Conservation (phyloP, 352 stramenopile species). For the Phytophthora multivora region DNA sequence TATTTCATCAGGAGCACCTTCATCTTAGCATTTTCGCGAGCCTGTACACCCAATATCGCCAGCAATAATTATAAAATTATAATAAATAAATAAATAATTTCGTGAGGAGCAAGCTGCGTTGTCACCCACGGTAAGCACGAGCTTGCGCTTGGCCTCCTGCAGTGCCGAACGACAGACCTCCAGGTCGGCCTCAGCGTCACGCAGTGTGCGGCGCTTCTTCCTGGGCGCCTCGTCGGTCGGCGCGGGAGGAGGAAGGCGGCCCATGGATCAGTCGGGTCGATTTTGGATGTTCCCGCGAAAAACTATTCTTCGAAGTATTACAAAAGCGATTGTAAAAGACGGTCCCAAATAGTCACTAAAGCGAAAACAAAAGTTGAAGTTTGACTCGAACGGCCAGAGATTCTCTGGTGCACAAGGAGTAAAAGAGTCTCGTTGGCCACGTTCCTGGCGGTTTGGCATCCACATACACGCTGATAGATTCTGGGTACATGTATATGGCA, state of each 20-base stretch:
- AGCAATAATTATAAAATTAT: too few relatives aligned
- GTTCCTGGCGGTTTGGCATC: too few relatives aligned
- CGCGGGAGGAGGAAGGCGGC: conserved; percentile 10
- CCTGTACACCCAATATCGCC: conserved; percentile 30
- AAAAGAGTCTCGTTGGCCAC: too few relatives aligned
- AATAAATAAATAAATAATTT: too few relatives aligned
- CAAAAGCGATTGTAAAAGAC: not conserved
- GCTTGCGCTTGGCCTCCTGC: conserved; percentile 63
- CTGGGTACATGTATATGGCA: too few relatives aligned
- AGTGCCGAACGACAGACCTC: conserved; percentile 49
- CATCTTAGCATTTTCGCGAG: conserved; percentile 87
- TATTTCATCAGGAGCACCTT: conserved; percentile 88
- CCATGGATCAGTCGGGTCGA: not conserved
- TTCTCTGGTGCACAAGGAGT: too few relatives aligned
- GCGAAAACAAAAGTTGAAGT: conserved; percentile 8
- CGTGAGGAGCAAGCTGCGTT: too few relatives aligned
- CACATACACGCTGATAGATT: too few relatives aligned
- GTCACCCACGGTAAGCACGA: conserved; percentile 59
- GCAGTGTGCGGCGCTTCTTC: conserved; percentile 77
- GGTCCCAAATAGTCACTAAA: not conserved
- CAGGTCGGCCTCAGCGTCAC: conserved; percentile 69
- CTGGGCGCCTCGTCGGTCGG: conserved; percentile 33
- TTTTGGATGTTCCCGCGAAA: conserved; percentile 27
- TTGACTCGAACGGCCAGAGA: too few relatives aligned
- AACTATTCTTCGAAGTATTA: too few relatives aligned